Base-by-base conservation (phyloP, 805 yeast species). In the Sugiyamaella chiloensis region DNA sequence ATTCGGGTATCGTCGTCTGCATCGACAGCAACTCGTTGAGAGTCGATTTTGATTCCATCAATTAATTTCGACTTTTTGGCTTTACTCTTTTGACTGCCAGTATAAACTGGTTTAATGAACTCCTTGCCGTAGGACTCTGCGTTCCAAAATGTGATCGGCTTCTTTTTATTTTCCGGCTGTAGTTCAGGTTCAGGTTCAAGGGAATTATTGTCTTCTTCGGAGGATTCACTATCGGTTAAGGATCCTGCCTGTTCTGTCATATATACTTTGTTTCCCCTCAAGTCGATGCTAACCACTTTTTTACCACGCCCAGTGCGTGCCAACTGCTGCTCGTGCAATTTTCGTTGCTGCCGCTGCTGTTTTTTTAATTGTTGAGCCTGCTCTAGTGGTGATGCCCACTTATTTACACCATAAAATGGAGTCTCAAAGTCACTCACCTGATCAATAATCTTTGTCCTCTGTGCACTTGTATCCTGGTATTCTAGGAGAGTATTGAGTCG, bases 391-490 rank as follows among this genome's bases (percentile, higher is more conserved):
- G 73, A 70, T 0, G 95, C 81, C 98, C 99, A 93, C 52, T 83
- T 69, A 55, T 79, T 83, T 32, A 75, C 59, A 26, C 72, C 74
- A 0, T 75, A 67, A 2, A 70, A 69, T 0, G 87, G 79, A 47
- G 83, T 65, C 42, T 87, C 95, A 62, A 78, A 87, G 62, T 93
- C 99, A 4, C 95, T 80, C 0, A 95, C 96, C 61, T 87, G 83
- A 62, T 93, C 99, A 32, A 95, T 90, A 53, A 93, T 88, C 56
- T 79, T 80, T 0, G 99, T 93, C 62, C 99, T 74, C 63, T 88
- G 95, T 1, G 90, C 87, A 5, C 95, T 86, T 14, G 90, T 81
- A 2, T 79, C 87, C 63, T 93, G 99, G 64, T 82, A 93, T 52
- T 80, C 76, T 37, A 93, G 69, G 41, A 93, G 68, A 26, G 79